Conservation (phyloP, 352 stramenopile species). For the Globisporangium barbulae region DNA sequence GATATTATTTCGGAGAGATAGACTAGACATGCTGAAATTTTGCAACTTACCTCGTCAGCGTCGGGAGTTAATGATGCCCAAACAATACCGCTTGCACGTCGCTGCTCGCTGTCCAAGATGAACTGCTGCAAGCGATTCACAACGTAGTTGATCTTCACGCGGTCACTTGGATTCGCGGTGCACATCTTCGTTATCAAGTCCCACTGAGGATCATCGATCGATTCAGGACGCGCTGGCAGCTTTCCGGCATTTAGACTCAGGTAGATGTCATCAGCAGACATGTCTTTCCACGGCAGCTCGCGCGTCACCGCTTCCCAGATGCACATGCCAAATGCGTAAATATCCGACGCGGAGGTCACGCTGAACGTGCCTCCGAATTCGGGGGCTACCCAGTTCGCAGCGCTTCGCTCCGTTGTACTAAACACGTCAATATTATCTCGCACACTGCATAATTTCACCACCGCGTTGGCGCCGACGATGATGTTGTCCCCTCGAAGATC, state of each 20-base stretch:
- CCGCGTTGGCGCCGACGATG: not conserved
- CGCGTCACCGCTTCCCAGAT: not conserved
- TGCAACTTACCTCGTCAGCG: too few species aligned
- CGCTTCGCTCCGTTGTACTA: not conserved
- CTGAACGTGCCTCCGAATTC: not conserved
- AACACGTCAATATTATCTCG: not conserved
- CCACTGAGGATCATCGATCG: not conserved
- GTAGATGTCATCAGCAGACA: not conserved
- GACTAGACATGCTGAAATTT: too few species aligned
- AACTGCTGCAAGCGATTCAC: not conserved
- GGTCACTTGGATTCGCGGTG: not conserved
- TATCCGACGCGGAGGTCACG: not conserved
- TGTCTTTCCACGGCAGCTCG: not conserved
- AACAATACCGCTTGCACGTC: too few species aligned
- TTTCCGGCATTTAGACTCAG: not conserved
- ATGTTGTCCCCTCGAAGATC: not conserved
- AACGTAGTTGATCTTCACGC: conserved; percentile 7
- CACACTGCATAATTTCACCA: not conserved
- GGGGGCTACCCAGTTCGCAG: not conserved
- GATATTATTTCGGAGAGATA: too few species aligned
- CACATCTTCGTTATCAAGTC: not conserved
- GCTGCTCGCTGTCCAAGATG: conserved; percentile 4
- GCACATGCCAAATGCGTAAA: not conserved
- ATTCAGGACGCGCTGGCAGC: not conserved
- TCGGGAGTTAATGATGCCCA: too few species aligned